Percentiles rank a stretch among this genome's conserved stretches.
Conservation (phyloP, 2,329 filamentous ascomycete species). For the Paraphoma chrysanthemicola region DNA sequence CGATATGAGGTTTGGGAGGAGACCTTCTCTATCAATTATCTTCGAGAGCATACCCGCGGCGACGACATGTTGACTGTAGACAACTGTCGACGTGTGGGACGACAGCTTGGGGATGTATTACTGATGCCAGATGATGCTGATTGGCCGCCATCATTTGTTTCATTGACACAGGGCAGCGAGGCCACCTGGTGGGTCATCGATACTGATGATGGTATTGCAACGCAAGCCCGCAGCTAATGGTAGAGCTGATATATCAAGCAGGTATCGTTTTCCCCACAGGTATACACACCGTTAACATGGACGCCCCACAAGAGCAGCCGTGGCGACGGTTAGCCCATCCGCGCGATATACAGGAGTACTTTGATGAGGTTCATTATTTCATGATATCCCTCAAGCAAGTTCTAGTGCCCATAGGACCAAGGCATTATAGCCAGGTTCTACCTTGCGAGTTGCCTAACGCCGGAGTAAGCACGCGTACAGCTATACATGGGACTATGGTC, state of each 20-base stretch:
- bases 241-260: background rate
- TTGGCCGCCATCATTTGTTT: background rate
- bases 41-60: background rate
- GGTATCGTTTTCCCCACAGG: background rate
- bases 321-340: background rate
- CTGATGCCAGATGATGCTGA: background rate
- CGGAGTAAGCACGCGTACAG: background rate
- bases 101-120: too few relatives aligned
- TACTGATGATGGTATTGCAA: background rate
- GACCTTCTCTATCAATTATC: background rate
- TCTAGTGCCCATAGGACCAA: background rate
- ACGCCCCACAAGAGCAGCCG: background rate
- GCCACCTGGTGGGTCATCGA: background rate
- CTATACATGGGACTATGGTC: background rate
- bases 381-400: background rate
- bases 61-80: too few relatives aligned
- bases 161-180: background rate
- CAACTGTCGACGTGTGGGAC: too few relatives aligned
- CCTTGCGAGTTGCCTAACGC: background rate
- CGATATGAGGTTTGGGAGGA: background rate
- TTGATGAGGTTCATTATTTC: background rate
- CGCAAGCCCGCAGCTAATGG: too few relatives aligned
- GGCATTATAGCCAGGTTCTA: background rate
- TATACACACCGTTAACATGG: background rate
- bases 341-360: background rate